Evolutionary conservation across 495 filamentous ascomycete genomes (phyloP), one percentile per base, ranked within the genome.

Genomic region (Jackrogersella minutella): DNA sequence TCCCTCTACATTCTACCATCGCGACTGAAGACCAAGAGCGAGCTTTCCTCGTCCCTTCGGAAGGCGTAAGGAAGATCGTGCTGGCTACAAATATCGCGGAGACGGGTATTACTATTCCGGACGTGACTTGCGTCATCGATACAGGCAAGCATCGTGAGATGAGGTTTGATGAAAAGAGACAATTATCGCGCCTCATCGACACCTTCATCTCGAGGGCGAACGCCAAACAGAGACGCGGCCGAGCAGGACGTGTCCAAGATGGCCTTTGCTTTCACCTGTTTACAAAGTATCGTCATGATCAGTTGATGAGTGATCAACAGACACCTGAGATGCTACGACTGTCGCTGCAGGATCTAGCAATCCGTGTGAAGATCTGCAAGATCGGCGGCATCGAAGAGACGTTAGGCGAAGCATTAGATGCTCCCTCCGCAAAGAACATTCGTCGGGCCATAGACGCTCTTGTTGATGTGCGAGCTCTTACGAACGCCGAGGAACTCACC

Each of bases 331-430:
- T 99, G 85, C 87, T 98, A 40, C 89, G 95, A 2, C 83, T 99
- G 5, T 97, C 93, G 0, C 78, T 99, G 8, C 94, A 98, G 77
- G 95, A 99, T 67, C 85, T 97, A 2, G 91, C 93, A 7, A 88
- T 99, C 64, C 88, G 95, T n/a, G 92, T 97, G 64, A 99, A 99
- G 78, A 95, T 96, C 33, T 99, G 93, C 79, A 95, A 93, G 70
- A 84, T 99, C 49, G 95, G 95, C 2, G 87, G 89, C 46, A 93
- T 98, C 50, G 94, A 97, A 70, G 85, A 93, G 63, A 96, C 93
- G 0, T 82, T 99, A 4, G 84, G 89, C n/a, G 86, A 95, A 75
- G 95, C 95, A 6, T 79, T 98, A 16, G 95, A 99, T 73, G 90
- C 94, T 0, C 95, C 95, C 0, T 92, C 88, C 2, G 83, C 90